Evolutionary conservation across 331 rosid genomes (phyloP), one percentile per base, ranked within the genome.

Genomic region (Quercus lobata): DNA sequence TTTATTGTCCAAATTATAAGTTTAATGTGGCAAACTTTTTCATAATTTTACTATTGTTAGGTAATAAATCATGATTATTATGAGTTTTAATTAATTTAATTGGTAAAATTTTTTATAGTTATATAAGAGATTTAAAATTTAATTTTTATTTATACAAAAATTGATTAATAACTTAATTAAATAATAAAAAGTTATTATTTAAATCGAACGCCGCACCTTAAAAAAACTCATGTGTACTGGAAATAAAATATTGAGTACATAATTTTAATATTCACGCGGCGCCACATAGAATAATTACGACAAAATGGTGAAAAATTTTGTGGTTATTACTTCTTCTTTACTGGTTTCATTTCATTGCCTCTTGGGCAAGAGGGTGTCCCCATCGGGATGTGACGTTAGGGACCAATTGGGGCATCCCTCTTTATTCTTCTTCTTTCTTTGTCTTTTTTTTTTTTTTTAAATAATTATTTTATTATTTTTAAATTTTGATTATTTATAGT

Each of bases 331-430:
- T 4, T 2, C 30, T 4, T 4, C 8, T 22, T 12, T 21, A 10
- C 12, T 58, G 24, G 32, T 12, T 58, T 58, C 30, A 11, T 58
- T 58, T 58, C 30, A 11, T 58, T 58, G 66, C 18, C 17, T 58
- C 12, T 19, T 58, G 66, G 10, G 71, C 3, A 65, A 65, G 68
- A 83, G 71, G 74, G 77, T 11, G 68, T 77, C 83, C 49, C 57
- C 58, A 24, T 73, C 66, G 1, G 46, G 86, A 86, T 75, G 76
- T 41, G 89, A 80, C 81, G 80, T 80, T 78, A 55, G 72, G 72
- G 63, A 46, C 57, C 49, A 44, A 80, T 24, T 30, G 56, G 81
- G 57, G 30, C 77, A 32, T 68, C 27, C 24, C 4, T 6, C 71
- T 60, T 60, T 60, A 24, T 60, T 21, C 25, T 3, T 4, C 14